phyloP scores from a whole-genome alignment of 345 rosid genomes.

The Salix dunnii region DNA sequence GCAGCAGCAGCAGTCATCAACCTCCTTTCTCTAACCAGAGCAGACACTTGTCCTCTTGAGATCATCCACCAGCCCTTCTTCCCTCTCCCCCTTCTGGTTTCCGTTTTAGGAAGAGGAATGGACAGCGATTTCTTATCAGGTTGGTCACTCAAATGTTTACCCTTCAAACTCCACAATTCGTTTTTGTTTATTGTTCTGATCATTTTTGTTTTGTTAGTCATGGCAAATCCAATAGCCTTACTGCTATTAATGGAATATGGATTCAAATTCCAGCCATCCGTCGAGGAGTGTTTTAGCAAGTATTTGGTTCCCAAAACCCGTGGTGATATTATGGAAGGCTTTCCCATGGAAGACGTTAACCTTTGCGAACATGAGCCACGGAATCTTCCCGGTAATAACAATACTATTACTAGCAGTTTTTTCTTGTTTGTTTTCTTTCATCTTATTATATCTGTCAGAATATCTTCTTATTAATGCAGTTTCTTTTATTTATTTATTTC shows the following conservation, averaged over 20 bases:
- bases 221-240: background rate
- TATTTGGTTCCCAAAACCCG: constrained; percentile 32
- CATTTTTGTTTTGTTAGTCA: background rate
- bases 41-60: background rate
- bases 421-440: background rate
- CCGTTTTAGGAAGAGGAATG: background rate
- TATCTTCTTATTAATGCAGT: no score
- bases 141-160: background rate
- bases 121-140: background rate
- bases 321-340: background rate
- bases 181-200: background rate
- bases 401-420: background rate
- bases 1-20: background rate
- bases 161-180: background rate
- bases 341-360: constrained; percentile 31
- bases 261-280: constrained; percentile 39
- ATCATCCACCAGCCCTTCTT: no score
- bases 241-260: background rate
- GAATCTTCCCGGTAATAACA: constrained; percentile 35
- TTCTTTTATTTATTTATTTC: background rate
- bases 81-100: background rate
- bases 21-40: background rate
- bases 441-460: background rate
- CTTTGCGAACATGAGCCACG: constrained; percentile 42
- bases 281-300: constrained; percentile 28